Conservation (phyloP, 129 eudicot genomes). For the Chrysanthemum lavandulifolium region DNA sequence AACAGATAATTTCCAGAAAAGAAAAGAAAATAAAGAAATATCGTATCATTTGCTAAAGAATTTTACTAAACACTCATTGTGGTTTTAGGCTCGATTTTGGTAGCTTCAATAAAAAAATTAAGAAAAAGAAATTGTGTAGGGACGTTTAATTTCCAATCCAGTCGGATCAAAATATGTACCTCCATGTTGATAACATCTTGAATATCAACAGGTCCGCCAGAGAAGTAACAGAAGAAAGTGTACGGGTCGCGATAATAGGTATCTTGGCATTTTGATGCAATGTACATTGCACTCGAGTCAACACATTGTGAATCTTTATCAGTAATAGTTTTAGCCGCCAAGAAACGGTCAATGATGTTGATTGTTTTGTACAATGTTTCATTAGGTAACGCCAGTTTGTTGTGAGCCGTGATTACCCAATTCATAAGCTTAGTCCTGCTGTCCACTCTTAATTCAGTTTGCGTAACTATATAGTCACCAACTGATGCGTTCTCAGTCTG, state of each 20-base stretch:
- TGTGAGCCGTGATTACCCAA: too few relatives aligned
- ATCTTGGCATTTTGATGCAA: not conserved
- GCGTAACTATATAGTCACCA: too few relatives aligned
- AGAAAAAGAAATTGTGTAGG: not conserved
- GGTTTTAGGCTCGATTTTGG: not conserved
- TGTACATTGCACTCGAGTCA: not conserved
- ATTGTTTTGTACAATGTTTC: not conserved
- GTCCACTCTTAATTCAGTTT: too few relatives aligned
- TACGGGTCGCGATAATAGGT: not conserved
- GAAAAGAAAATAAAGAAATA: not conserved
- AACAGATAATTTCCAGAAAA: too few relatives aligned
- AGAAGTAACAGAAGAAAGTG: not conserved
- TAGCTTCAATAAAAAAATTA: not conserved
- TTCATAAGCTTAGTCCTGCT: too few relatives aligned
- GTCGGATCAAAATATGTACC: not conserved
- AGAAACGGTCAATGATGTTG: not conserved
- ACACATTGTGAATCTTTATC: not conserved
- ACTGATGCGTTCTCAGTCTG: too few relatives aligned
- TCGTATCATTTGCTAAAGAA: too few relatives aligned
- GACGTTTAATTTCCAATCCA: not conserved
- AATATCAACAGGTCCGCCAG: not conserved
- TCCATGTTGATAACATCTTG: not conserved
- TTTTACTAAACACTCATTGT: not conserved
- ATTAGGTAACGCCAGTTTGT: too few relatives aligned
- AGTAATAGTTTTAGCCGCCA: not conserved